Percentiles rank a stretch among this genome's conserved stretches.
Evolutionary conservation across 2,329 filamentous ascomycete species (phyloP).

Genomic region (Botryotinia calthae): DNA sequence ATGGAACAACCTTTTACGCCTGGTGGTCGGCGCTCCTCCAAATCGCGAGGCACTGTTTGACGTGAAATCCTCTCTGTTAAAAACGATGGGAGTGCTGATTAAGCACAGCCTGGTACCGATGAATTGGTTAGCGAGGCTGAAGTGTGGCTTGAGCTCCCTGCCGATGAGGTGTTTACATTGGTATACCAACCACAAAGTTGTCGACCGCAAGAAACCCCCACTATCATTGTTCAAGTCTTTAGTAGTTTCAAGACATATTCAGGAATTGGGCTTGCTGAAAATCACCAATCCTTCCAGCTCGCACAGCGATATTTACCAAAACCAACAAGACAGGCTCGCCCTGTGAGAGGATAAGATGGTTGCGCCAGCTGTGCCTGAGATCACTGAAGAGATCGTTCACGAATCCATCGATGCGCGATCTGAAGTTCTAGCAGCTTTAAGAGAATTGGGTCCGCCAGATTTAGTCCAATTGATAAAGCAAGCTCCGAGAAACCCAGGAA

Average conservation of each 20-base stretch:
- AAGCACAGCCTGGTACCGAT: background rate
- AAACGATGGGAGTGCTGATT: background rate
- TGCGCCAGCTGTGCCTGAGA: conserved; percentile 73
- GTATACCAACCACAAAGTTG: conserved; percentile 1
- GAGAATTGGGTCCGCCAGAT: conserved; percentile 93
- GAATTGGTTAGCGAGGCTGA: conserved; percentile 8
- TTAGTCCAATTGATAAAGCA: conserved; percentile 91
- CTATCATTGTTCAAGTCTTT: background rate
- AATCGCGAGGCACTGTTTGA: background rate
- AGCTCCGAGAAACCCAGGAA: conserved; percentile 54
- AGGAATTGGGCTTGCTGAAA: background rate
- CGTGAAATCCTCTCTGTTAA: background rate
- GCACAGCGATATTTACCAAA: conserved; percentile 3
- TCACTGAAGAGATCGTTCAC: conserved; percentile 90
- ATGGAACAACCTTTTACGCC: background rate
- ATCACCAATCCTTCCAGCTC: background rate
- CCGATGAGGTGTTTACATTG: conserved; percentile 16
- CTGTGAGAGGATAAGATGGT: conserved; percentile 32
- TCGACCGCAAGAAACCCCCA: conserved; percentile 4
- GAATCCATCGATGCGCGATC: conserved; percentile 91
- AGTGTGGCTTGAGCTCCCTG: conserved; percentile 16
- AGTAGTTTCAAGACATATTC: background rate
- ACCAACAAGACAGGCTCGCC: conserved; percentile 9
- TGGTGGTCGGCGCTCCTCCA: background rate
- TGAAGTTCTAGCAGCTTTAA: conserved; percentile 78